Evolutionary conservation across 2,329 filamentous ascomycete genomes (phyloP).

Genomic region (Cryphonectria radicalis): DNA sequence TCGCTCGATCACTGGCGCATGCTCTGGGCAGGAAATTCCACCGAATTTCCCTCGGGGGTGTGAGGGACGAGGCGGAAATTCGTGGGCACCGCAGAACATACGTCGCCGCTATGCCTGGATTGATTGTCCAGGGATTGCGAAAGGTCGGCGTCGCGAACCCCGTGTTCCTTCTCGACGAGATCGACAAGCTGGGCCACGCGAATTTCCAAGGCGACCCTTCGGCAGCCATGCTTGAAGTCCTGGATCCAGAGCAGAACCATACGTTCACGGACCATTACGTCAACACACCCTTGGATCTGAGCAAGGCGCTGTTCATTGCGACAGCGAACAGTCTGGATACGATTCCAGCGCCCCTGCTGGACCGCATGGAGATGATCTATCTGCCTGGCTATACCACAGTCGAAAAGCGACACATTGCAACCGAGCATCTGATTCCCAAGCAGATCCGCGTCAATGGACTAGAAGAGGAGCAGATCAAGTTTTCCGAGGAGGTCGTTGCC

Average conservation of each 20-base stretch:
- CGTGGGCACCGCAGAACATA: slow-evolving; percentile 93
- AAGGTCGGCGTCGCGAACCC: slow-evolving; percentile 96
- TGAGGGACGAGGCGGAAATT: slow-evolving; percentile 96
- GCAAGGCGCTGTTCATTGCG: slow-evolving; percentile 96
- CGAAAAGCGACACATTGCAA: slow-evolving; percentile 94
- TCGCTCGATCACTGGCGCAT: slow-evolving; percentile 90
- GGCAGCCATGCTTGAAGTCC: slow-evolving; percentile 95
- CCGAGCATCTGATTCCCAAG: slow-evolving; percentile 92
- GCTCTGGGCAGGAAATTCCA: slow-evolving; percentile 95
- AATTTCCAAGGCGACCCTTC: slow-evolving; percentile 96
- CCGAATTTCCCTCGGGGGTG: slow-evolving; percentile 92
- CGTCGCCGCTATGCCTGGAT: slow-evolving; percentile 96
- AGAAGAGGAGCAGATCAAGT: slow-evolving; percentile 70
- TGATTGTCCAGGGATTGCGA: slow-evolving; percentile 90
- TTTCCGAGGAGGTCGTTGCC: slow-evolving; percentile 84
- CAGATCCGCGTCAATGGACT: slow-evolving; percentile 92
- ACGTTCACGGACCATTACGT: slow-evolving; percentile 96
- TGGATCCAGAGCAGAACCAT: slow-evolving; percentile 96
- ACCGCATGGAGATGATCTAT: slow-evolving; percentile 95
- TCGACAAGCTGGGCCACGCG: slow-evolving; percentile 91
- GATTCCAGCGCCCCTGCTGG: slow-evolving; percentile 89
- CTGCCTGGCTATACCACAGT: slow-evolving; percentile 95
- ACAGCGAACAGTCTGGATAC: slow-evolving; percentile 95
- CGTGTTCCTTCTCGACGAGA: slow-evolving; percentile 94
- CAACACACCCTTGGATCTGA: slow-evolving; percentile 92